phyloP scores from a whole-genome alignment of 345 rosid species.

The Ricinus communis region DNA sequence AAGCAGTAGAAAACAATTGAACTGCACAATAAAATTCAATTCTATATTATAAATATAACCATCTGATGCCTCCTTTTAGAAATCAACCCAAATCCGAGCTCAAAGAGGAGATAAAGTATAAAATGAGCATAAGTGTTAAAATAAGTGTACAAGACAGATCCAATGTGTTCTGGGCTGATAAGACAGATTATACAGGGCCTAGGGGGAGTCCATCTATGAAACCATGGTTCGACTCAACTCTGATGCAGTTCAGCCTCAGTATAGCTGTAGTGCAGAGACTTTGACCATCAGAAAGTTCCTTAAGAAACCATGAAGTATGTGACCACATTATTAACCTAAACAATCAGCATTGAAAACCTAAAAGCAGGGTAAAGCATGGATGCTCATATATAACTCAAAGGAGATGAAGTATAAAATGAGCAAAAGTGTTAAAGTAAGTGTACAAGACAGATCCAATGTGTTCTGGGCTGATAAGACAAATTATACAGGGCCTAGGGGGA shows the following conservation, averaged over 20 bases:
- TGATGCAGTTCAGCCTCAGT: not conserved
- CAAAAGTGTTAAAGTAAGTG: not conserved
- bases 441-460: not conserved
- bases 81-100: not conserved
- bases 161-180: not conserved
- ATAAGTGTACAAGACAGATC: not conserved
- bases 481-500: not conserved
- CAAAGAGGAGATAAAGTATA: not conserved
- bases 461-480: not conserved
- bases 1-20: no score
- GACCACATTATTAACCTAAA: not conserved
- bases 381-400: not conserved
- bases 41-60: not conserved
- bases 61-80: not conserved
- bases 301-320: not conserved
- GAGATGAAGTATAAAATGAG: not conserved
- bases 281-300: not conserved
- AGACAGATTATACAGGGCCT: not conserved
- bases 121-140: not conserved
- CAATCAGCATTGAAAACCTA: not conserved
- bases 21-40: no score
- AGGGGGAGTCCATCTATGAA: not conserved
- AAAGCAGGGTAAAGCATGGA: not conserved
- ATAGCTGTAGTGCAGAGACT: not conserved
- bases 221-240: constrained; percentile 2